Percentiles rank a stretch among this genome's conserved stretches.
phyloP scores from a whole-genome alignment of 257 asterid species.

The Gardenia jasminoides region DNA sequence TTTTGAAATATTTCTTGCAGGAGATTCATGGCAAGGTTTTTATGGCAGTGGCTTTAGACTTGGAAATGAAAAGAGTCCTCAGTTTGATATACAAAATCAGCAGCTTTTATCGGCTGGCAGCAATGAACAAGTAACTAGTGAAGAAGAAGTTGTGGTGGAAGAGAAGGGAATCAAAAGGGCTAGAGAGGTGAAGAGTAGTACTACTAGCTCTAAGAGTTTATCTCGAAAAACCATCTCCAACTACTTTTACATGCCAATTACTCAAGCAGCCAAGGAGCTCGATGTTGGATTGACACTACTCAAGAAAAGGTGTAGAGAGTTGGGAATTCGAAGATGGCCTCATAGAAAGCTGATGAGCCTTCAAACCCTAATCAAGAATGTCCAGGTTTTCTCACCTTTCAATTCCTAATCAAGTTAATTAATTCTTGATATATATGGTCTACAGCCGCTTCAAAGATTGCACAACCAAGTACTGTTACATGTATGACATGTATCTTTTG shows the following conservation, averaged over 20 bases:
- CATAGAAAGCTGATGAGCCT: conserved; percentile 87
- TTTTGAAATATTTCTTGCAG: not conserved
- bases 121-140: not conserved
- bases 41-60: conserved; percentile 1
- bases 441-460: not conserved
- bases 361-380: conserved; percentile 78
- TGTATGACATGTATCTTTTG: not conserved
- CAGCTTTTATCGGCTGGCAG: conserved; percentile 21
- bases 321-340: conserved; percentile 89
- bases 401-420: not conserved
- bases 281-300: conserved; percentile 77
- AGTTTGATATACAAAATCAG: conserved; percentile 2
- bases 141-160: conserved; percentile 2
- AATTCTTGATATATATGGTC: not conserved
- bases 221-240: conserved; percentile 45
- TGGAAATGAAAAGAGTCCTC: conserved; percentile 28
- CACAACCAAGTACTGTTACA: not conserved
- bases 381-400: conserved; percentile 44
- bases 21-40: conserved; percentile 8
- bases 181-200: conserved; percentile 17
- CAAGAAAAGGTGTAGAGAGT: conserved; percentile 82
- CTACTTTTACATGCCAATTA: conserved; percentile 79
- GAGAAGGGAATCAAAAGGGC: conserved; percentile 11
- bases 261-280: conserved; percentile 72
- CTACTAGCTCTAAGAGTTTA: conserved; percentile 27